A percentile compares a stretch with the other conserved stretches of the same genome.
phyloP scores from a whole-genome alignment of 352 stramenopile species.

The Saprolegnia parasitica region DNA sequence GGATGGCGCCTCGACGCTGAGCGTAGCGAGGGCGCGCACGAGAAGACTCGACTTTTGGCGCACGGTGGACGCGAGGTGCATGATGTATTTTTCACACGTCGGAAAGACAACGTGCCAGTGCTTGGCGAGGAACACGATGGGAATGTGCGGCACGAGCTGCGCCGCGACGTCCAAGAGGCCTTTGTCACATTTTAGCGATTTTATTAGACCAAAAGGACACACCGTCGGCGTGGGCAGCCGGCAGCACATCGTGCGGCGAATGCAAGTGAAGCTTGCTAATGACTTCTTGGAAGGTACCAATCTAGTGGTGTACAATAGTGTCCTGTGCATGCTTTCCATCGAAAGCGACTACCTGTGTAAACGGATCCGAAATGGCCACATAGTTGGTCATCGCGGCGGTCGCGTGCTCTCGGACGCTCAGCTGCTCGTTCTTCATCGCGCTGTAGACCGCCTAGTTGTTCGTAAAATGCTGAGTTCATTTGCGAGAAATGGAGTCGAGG shows the following conservation, averaged over 20 bases:
- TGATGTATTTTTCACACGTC: conserved; percentile 63
- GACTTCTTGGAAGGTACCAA: conserved; percentile 55
- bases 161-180: conserved; percentile 60
- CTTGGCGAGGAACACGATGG: conserved; percentile 49
- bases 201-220: background rate
- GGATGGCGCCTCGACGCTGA: conserved; percentile 27
- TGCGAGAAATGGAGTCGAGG: background rate
- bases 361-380: conserved; percentile 46
- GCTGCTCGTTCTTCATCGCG: conserved; percentile 50
- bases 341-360: conserved; percentile 36
- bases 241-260: conserved; percentile 32
- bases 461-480: too few relatives aligned
- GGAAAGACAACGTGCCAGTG: conserved; percentile 71
- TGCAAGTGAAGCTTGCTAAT: conserved; percentile 70
- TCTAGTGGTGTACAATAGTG: background rate
- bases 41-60: conserved; percentile 51
- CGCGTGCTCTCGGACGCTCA: conserved; percentile 50
- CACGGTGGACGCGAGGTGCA: conserved; percentile 66
- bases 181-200: conserved; percentile 26
- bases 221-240: conserved; percentile 18
- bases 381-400: conserved; percentile 47
- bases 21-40: conserved; percentile 41
- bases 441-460: conserved; percentile 53
- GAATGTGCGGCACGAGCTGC: conserved; percentile 40
- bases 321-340: background rate